A percentile compares a stretch with the other conserved stretches of the same genome.
Conservation (phyloP, 192 early-diverging fungal genomes). For the Dissophora ornata region DNA sequence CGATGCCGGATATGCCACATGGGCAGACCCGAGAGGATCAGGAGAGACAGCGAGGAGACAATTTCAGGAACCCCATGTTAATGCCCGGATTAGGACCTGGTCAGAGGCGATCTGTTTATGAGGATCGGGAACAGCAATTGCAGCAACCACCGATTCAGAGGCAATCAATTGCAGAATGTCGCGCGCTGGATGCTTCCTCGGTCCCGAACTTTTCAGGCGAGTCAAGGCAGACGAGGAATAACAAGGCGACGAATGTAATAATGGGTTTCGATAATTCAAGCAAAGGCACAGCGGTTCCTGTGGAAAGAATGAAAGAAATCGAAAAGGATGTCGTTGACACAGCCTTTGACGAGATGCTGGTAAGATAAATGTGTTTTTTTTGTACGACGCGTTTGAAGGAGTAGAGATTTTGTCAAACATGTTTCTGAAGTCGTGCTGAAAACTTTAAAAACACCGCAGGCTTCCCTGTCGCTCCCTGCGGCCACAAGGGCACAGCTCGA, state of each 20-base stretch:
- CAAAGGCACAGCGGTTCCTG: background rate
- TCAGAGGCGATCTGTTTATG: conserved; percentile 21
- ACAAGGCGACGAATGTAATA: background rate
- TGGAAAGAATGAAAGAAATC: background rate
- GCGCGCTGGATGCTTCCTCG: conserved; percentile 5
- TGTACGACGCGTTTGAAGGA: too few species aligned
- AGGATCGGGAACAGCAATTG: conserved; percentile 28
- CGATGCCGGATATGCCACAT: conserved; percentile 47
- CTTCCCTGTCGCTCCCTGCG: conserved; percentile 16
- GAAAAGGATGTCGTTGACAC: conserved; percentile 33
- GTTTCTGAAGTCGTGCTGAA: too few species aligned
- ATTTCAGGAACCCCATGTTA: conserved; percentile 40
- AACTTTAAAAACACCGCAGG: too few species aligned
- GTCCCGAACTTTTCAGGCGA: background rate
- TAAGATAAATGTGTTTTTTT: conserved; percentile 15
- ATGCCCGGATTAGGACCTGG: background rate
- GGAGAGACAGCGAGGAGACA: conserved; percentile 33
- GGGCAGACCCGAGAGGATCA: conserved; percentile 42
- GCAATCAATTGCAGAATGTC: conserved; percentile 30
- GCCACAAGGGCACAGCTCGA: conserved; percentile 25
- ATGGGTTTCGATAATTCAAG: background rate
- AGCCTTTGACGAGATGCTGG: conserved; percentile 46
- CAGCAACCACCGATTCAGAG: conserved; percentile 22
- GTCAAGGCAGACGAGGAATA: background rate
- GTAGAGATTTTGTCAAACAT: too few species aligned